Conservation (phyloP, 805 yeast genomes). For the Candida chauliodis region DNA sequence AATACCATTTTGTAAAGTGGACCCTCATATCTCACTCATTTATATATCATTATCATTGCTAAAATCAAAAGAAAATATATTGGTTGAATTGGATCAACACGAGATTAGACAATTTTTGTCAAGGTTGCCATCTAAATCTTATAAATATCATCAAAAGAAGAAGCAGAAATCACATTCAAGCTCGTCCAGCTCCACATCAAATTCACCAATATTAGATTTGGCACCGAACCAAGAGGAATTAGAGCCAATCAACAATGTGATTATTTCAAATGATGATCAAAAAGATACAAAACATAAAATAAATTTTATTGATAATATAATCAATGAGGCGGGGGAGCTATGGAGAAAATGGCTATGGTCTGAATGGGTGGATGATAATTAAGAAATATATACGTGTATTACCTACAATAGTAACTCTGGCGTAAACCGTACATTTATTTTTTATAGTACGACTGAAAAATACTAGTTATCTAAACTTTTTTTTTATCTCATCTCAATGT, state of each 20-base stretch:
- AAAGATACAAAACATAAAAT: conserved; percentile 34
- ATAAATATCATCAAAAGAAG: conserved; percentile 18
- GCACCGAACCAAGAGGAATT: conserved; percentile 4
- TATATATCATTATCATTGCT: conserved; percentile 76
- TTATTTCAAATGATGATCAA: conserved; percentile 28
- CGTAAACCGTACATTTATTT: not conserved
- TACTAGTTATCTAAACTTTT: not conserved
- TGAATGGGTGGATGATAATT: conserved; percentile 34
- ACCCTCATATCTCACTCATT: conserved; percentile 72
- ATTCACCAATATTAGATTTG: conserved; percentile 6
- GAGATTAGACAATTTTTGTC: conserved; percentile 79
- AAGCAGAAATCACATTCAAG: conserved; percentile 3
- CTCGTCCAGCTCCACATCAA: conserved; percentile 12
- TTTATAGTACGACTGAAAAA: not conserved
- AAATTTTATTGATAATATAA: conserved; percentile 68
- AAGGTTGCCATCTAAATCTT: conserved; percentile 48
- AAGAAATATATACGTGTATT: not conserved
- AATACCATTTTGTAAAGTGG: conserved; percentile 57
- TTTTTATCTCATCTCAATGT: conserved; percentile 8
- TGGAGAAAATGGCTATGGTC: conserved; percentile 80
- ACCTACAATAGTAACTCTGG: not conserved
- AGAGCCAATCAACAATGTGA: conserved; percentile 8
- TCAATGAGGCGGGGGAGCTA: conserved; percentile 77
- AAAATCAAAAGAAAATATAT: conserved; percentile 71
- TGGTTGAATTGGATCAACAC: conserved; percentile 84